Evolutionary conservation across 495 filamentous ascomycete species (phyloP).

Genomic region (Acidiella bohemica): DNA sequence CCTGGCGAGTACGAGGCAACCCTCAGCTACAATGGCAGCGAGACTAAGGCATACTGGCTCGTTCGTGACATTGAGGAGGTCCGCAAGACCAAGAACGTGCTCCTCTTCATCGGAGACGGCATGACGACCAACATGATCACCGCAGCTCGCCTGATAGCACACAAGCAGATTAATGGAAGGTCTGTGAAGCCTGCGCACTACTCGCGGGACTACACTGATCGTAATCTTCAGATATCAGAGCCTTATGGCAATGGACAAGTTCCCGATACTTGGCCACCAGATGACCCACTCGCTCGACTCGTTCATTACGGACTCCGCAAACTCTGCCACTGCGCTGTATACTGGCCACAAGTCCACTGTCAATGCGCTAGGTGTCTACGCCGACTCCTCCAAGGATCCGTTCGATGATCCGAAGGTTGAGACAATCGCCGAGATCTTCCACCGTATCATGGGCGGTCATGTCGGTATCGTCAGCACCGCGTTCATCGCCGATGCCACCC

Average conservation of each 20-base stretch:
- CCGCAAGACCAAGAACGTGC: conserved; percentile 63
- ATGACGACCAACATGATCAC: conserved; percentile 72
- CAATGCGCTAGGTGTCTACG: conserved; percentile 61
- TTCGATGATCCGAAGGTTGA: conserved; percentile 70
- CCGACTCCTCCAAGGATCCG: conserved; percentile 47
- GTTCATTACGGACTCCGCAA: conserved; percentile 67
- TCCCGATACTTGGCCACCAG: conserved; percentile 42
- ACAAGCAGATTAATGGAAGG: conserved; percentile 63
- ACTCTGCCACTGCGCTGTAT: conserved; percentile 61
- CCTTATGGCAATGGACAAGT: conserved; percentile 52
- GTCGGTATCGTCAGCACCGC: conserved; percentile 53
- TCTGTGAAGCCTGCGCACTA: too few relatives aligned
- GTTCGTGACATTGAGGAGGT: conserved; percentile 49
- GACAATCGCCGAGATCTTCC: conserved; percentile 58
- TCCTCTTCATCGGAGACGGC: conserved; percentile 65
- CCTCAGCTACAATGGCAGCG: conserved; percentile 52
- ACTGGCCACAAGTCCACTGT: conserved; percentile 61
- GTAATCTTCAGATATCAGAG: conserved; percentile 60
- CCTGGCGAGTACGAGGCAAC: conserved; percentile 56
- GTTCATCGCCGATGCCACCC: conserved; percentile 60
- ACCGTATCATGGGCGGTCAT: conserved; percentile 42
- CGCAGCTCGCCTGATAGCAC: conserved; percentile 58
- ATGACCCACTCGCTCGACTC: conserved; percentile 52
- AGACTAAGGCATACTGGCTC: conserved; percentile 52
- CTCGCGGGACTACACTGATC: too few relatives aligned